phyloP scores from a whole-genome alignment of 2,329 filamentous ascomycete species.

The Nothopassalora personata region DNA sequence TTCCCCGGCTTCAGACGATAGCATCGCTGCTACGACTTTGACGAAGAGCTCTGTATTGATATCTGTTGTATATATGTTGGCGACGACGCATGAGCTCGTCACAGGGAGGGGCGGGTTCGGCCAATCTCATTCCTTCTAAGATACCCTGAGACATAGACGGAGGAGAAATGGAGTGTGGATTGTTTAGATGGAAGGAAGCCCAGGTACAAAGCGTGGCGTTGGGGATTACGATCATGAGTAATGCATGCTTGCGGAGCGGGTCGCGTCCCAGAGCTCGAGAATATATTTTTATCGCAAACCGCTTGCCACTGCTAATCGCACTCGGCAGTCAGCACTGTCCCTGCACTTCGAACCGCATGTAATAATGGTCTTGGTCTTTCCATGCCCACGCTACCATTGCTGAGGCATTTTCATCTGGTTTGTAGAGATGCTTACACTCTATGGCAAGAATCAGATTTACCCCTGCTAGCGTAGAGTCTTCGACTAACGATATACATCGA shows the following conservation, averaged over 20 bases:
- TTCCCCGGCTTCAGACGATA: conserved; percentile 25
- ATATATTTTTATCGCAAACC: background rate
- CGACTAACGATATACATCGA: too few relatives aligned
- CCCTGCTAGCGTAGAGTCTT: too few relatives aligned
- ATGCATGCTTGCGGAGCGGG: background rate
- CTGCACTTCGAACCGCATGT: too few relatives aligned
- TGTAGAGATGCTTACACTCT: too few relatives aligned
- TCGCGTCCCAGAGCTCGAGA: background rate
- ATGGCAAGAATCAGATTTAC: too few relatives aligned
- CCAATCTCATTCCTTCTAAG: conserved; percentile 8
- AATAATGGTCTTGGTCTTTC: too few relatives aligned
- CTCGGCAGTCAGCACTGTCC: background rate
- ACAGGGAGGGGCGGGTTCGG: background rate
- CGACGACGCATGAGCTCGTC: background rate
- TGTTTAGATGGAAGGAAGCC: background rate
- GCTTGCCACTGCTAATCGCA: too few relatives aligned
- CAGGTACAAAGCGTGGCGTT: background rate
- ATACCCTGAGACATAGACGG: conserved; percentile 3
- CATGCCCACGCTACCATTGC: too few relatives aligned
- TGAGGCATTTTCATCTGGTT: too few relatives aligned
- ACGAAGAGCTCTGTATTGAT: background rate
- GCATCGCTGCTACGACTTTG: background rate
- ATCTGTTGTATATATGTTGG: conserved; percentile 1
- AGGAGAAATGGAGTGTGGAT: background rate
- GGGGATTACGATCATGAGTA: background rate